Base-by-base conservation (phyloP, 495 filamentous ascomycete species). In the Darksidea phi region DNA sequence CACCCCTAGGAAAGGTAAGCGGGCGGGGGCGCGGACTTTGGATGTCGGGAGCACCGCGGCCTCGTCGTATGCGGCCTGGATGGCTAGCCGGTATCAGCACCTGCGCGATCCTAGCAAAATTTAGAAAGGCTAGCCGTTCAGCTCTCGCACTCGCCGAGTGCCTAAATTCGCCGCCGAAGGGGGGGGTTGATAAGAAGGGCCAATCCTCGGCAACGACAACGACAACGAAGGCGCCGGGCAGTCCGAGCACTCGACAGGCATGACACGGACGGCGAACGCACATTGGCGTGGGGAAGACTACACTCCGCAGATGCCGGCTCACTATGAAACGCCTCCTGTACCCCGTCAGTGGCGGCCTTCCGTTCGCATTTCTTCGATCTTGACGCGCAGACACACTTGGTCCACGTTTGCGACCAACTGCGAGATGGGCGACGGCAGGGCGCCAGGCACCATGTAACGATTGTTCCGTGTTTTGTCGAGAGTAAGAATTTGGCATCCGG, bases 11-110 rank as follows among this genome's bases (percentile, higher is more conserved):
- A 41, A 43, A n/a, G n/a, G n/a, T 41, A 58, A 25, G 32, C 55
- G 46, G 42, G 21, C n/a, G 34, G 54, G 28, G 4, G 28, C 28
- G 54, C 52, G 38, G 54, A 57, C 46, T 58, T 32, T n/a, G 46
- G 32, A 50, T 32, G 10, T 58, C 46, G 55, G 55, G 55, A 58
- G n/a, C 55, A 42, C 55, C 55, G 55, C 55, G 46, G 32, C 17
- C 32, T 20, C 17, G 15, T 46, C 21, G 54, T 32, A 37, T 36
- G 41, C 25, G 25, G 25, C 36, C 43, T 47, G 54, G 13, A 57
- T 36, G 54, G 54, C 24, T 48, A 11, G 41, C 43, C 54, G 41
- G 56, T 50, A 36, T 50, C 41, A 26, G 37, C 36, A 51, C 10
- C 28, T 32, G 28, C 28, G 28, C 28, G 10, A 10, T 32, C 28